Base-by-base conservation (phyloP, 306 rosid species). In the Quercus mongolica region DNA sequence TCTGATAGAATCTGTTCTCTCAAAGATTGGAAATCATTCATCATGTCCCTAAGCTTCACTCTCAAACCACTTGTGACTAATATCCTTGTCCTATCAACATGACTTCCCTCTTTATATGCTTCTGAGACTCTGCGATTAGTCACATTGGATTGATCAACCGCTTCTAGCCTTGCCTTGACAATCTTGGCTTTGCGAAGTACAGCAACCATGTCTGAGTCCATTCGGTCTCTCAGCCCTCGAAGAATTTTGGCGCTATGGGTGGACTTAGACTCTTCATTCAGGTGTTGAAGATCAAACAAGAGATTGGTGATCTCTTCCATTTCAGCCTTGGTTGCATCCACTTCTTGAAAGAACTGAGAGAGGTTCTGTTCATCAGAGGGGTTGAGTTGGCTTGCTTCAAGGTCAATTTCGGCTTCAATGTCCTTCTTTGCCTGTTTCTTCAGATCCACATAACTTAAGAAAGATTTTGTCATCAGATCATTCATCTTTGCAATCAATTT, bases 301-400 rank as follows among this genome's bases (percentile, higher is more conserved):
- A 95, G 98, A 91, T 90, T 90, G 90, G 98, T 80, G 59, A 92
- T 90, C 94, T 90, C 98, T 89, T 91, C 93, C 92, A 93, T 93
- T 83, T 91, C 92, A 33, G 83, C 77, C 79, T 91, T 95, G 85
- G 89, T 81, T 70, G 76, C 84, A 17, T 78, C 88, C 52, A 92
- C 92, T 86, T 92, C 90, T 80, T 78, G 81, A 61, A 91, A 90
- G 84, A 95, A 95, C 82, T 75, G 91, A 64, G 90, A 91, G 73
- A 95, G 98, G 74, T 87, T 90, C 58, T 68, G 91, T 78, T 95
- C 98, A 68, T 89, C 88, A n/a, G 69, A 73, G 49, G 83, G 92
- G 77, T 87, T 88, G 83, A 89, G 78, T 80, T 79, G 82, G 81
- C 92, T 94, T 41, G 85, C 70, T 86, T 92, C 98, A 38, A 89